Evolutionary conservation across 768 basidiomycete genomes (phyloP), one percentile per base, ranked within the genome.

Genomic region (Leucosporidium scottii): DNA sequence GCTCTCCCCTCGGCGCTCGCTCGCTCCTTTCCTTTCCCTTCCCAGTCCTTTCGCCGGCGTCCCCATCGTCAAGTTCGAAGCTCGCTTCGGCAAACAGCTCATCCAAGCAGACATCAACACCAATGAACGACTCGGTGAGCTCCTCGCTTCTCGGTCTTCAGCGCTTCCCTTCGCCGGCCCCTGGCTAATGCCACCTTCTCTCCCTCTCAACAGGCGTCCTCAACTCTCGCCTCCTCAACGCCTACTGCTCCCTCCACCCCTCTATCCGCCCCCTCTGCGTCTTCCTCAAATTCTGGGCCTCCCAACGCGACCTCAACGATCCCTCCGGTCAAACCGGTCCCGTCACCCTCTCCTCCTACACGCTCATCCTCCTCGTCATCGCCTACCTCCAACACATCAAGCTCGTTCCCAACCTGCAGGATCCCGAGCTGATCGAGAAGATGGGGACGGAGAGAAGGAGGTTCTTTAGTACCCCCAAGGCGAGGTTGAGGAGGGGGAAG

Each of bases 201-300:
- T 3, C 23, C 15, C 39, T 13, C 39, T 17, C 10, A 44, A 23
- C 62, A 69, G 68, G 72, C 51, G 65, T 73, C 20, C 60, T 62
- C 61, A 74, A 71, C 68, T 84, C 85, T 0, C 66, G 77, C 6
- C 76, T 88, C 61, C 77, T 88, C 65, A 78, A 77, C 54, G 75
- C 76, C 17, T 88, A 88, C 76, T 84, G 82, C 65, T 74, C 80
- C 39, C 71, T 82, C 0, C 78, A 76, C 5, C 83, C 84, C 0
- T 60, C 61, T 66, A 64, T 81, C 1, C 78, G 80, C 1, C 78
- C 80, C 7, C 69, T 86, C 72, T 67, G 86, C 10, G 73, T 77
- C 56, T 75, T 79, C 44, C 79, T 87, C 75, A 87, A 88, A 75
- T 68, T 75, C 23, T 88, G 87, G 86, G 85, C 86, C 17, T 82